A percentile compares a stretch with the other conserved stretches of the same genome.
These are phyloP conservation scores for Pythium monospermum DNA, from an alignment of 352 stramenopile species.

Conservation along the genomic window DNA sequence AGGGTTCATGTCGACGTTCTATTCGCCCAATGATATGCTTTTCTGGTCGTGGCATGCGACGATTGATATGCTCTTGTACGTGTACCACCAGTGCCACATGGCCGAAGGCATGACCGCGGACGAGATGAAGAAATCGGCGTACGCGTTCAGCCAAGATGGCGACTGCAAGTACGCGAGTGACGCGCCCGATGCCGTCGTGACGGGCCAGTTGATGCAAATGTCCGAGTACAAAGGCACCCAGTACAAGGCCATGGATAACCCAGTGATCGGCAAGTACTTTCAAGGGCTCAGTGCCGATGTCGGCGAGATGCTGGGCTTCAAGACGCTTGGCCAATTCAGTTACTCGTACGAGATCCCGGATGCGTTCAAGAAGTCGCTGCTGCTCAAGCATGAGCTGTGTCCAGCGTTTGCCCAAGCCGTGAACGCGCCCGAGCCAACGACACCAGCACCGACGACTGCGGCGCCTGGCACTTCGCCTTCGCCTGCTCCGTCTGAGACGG, in stretches of 20 bases:
- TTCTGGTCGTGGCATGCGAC: constrained; percentile 74
- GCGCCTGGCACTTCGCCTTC: too few species aligned
- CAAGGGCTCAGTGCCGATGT: constrained; percentile 9
- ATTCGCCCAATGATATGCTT: constrained; percentile 50
- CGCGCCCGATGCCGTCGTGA: not conserved
- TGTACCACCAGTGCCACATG: constrained; percentile 61
- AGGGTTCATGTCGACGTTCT: constrained; percentile 41
- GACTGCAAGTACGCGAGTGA: constrained; percentile 30
- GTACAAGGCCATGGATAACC: constrained; percentile 10
- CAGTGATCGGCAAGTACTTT: constrained; percentile 10
- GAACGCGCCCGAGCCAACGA: not conserved
- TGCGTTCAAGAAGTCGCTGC: constrained; percentile 10
- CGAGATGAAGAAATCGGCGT: constrained; percentile 35
- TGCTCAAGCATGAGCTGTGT: constrained; percentile 9
- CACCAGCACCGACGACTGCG: not conserved
- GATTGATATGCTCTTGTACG: constrained; percentile 59
- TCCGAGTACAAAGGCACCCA: constrained; percentile 39
- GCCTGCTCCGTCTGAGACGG: not conserved
- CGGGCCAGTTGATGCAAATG: not conserved
- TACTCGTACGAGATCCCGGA: constrained; percentile 27
- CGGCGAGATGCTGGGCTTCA: constrained; percentile 14
- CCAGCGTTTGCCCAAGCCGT: constrained; percentile 1
- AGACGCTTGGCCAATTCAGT: constrained; percentile 21
- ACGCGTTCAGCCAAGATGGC: constrained; percentile 16
- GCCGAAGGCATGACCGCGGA: constrained; percentile 29